Evolutionary conservation across 257 asterid genomes (phyloP).

Genomic region (Coffea canephora): DNA sequence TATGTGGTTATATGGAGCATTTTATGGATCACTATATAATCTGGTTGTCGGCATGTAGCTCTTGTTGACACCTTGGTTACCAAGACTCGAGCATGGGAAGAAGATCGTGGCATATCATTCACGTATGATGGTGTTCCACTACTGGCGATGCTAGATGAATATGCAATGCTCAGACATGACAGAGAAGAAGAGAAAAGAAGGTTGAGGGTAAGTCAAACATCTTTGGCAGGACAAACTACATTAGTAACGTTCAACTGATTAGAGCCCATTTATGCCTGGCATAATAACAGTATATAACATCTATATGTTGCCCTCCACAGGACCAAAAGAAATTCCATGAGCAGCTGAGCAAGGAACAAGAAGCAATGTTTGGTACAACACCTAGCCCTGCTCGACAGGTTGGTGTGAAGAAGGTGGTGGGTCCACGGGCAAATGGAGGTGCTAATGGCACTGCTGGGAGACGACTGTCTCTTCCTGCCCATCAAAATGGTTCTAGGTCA

Average conservation of each 20-base stretch:
- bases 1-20: background rate
- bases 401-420: constrained; percentile 64
- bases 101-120: constrained; percentile 74
- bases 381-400: constrained; percentile 85
- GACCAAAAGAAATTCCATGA: constrained; percentile 79
- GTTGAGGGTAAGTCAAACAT: constrained; percentile 58
- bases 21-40: background rate
- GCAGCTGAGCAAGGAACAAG: constrained; percentile 67
- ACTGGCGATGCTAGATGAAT: constrained; percentile 98
- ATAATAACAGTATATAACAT: background rate
- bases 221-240: background rate
- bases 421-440: constrained; percentile 71
- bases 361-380: constrained; percentile 56
- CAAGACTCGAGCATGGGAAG: constrained; percentile 92
- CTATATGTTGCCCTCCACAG: constrained; percentile 28
- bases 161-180: constrained; percentile 90
- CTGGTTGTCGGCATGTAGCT: constrained; percentile 46
- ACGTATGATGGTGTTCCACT: constrained; percentile 94
- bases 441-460: constrained; percentile 62
- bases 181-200: constrained; percentile 99
- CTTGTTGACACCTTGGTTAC: constrained; percentile 82
- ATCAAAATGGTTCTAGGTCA: constrained; percentile 85
- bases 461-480: constrained; percentile 76
- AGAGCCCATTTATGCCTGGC: background rate
- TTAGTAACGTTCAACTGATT: background rate